Evolutionary conservation across 345 rosid species (phyloP).

Genomic region (Euphorbia lathyris): DNA sequence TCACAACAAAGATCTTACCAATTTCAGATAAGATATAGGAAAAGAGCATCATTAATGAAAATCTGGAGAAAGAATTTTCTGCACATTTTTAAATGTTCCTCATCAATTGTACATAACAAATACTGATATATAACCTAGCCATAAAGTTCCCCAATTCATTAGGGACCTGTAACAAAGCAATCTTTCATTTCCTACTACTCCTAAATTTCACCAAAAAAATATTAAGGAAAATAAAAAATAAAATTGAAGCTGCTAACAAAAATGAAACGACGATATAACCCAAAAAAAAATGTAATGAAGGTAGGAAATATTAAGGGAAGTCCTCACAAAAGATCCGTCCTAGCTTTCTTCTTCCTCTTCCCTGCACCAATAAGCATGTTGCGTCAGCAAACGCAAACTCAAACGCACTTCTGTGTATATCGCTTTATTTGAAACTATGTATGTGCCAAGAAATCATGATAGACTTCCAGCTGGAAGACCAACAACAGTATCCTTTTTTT

Average conservation of each 20-base stretch:
- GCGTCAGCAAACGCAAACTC: conserved; percentile 17
- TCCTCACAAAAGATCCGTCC: conserved; percentile 21
- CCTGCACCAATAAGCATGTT: conserved; percentile 23
- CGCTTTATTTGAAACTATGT: conserved; percentile 31
- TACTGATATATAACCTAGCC: conserved; percentile 35
- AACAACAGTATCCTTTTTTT: conserved; percentile 30
- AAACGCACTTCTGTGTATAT: conserved; percentile 18
- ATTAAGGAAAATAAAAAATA: conserved; percentile 15
- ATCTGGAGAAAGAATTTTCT: conserved; percentile 30
- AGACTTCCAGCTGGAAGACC: conserved; percentile 34
- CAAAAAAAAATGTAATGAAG: not conserved
- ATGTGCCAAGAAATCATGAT: conserved; percentile 32
- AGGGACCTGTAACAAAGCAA: conserved; percentile 47
- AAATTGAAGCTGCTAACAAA: conserved; percentile 27
- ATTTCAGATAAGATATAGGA: not conserved
- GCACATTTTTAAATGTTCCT: conserved; percentile 51
- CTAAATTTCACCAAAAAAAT: conserved; percentile 37
- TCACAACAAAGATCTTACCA: conserved; percentile 7
- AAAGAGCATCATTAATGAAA: not conserved
- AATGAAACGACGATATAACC: conserved; percentile 13
- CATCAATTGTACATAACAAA: conserved; percentile 39
- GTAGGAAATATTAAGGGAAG: conserved; percentile 23
- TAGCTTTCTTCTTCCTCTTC: conserved; percentile 37
- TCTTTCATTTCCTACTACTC: conserved; percentile 47
- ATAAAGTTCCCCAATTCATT: conserved; percentile 38